Evolutionary conservation across 1,284 basidiomycete species (phyloP), one percentile per base, ranked within the genome.

Genomic region (Fomes fomentarius): DNA sequence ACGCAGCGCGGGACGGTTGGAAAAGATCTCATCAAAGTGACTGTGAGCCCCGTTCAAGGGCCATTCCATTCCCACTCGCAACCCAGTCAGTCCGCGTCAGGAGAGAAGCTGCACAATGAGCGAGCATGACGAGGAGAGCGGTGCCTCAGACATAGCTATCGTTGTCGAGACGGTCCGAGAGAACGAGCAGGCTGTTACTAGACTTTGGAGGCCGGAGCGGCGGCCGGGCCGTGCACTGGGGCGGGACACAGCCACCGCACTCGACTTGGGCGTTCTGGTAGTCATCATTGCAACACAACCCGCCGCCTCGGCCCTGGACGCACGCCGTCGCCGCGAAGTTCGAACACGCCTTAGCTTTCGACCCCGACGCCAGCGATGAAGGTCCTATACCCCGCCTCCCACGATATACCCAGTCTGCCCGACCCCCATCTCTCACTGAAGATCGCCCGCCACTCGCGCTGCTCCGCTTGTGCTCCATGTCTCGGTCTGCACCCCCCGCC

Each of bases 401-500:
- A 80, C 60, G 71, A 77, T 47, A 66, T 77, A 57, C 70, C 77
- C 39, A 66, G 68, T 15, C 77, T 87, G 48, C 76, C 75, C 24
- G 70, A 81, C 51, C 66, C 75, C 41, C 78, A 81, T 11, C 68
- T 84, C 2, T 74, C 83, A 8, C 75, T 91, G 60, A 91, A 89
- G 74, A 89, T 92, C 57, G 84, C 89, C 3, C 81, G 89, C 10
- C 87, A 92, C 69, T 85, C 85, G 4, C 75, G 77, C 0, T 92
- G 89, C 64, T 71, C 79, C 3, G 63, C 65, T 35, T 94, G 93
- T 66, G 66, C 73, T 40, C 69, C 76, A 31, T 91, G 90, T 61
- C 57, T 66, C 21, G 87, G 89, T 17, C 77, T 94, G n/a, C 83
- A 80, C 54, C 93, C 93, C 37, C 79, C 84, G 33, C 70, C 73